These are phyloP conservation scores for Phytophthora syringae DNA, from an alignment of 352 stramenopile species.

Conservation along the genomic window DNA sequence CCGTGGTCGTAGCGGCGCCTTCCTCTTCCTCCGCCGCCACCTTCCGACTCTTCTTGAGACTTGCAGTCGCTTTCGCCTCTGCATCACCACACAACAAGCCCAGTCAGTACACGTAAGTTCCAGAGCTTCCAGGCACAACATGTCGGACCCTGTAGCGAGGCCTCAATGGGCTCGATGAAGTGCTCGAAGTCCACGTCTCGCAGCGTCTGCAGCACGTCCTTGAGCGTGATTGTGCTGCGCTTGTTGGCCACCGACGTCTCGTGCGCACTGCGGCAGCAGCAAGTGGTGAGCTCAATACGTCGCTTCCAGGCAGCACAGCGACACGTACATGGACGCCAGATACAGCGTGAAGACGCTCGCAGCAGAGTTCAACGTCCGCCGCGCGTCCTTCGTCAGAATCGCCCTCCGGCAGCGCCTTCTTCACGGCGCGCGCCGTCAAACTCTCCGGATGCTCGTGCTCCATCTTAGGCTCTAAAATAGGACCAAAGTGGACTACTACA, in stretches of 20 bases:
- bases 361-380: conserved; percentile 71
- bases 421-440: conserved; percentile 72
- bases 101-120: neutral
- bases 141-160: conserved; percentile 69
- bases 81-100: conserved; percentile 17
- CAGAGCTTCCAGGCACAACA: neutral
- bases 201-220: conserved; percentile 77
- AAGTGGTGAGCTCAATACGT: neutral
- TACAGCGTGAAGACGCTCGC: conserved; percentile 85
- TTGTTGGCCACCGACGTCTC: conserved; percentile 73
- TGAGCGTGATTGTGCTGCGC: conserved; percentile 76
- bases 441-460: conserved; percentile 72
- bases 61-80: conserved; percentile 58
- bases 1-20: conserved; percentile 37
- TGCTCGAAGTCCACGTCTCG: conserved; percentile 82
- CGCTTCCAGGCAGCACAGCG: neutral
- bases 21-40: conserved; percentile 25
- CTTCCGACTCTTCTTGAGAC: conserved; percentile 38
- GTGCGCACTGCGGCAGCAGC: conserved; percentile 61
- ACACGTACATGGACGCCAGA: conserved; percentile 64
- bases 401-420: conserved; percentile 71
- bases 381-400: conserved; percentile 72
- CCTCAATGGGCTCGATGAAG: conserved; percentile 73
- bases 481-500: neutral
- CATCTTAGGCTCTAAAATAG: conserved; percentile 46